These are phyloP conservation scores for Cochlearia excelsa DNA, from an alignment of 345 rosid species.

Conservation along the genomic window DNA sequence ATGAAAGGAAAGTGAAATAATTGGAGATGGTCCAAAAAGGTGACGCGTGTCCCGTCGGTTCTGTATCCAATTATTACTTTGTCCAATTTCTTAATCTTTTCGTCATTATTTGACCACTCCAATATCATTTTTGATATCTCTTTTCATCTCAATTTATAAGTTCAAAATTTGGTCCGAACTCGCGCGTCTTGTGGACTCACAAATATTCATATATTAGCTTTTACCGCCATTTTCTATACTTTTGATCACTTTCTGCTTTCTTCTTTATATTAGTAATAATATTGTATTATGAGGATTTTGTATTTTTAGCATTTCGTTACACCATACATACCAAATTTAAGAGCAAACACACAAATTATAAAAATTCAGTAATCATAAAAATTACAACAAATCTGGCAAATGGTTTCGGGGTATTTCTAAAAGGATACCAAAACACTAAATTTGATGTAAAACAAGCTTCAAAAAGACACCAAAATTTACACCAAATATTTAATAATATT, in stretches of 20 bases:
- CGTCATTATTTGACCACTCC: slow-evolving; percentile 39
- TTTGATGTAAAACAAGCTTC: no score
- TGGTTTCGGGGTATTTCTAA: no score
- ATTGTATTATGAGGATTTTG: background rate
- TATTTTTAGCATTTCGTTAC: no score
- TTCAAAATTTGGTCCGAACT: slow-evolving; percentile 13
- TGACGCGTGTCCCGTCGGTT: slow-evolving; percentile 32
- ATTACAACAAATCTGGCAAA: no score
- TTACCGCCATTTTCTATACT: slow-evolving; percentile 26
- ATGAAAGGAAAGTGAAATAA: slow-evolving; percentile 24
- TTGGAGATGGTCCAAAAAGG: slow-evolving; percentile 35
- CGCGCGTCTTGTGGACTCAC: slow-evolving; percentile 24
- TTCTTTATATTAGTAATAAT: slow-evolving; percentile 14
- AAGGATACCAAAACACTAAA: no score
- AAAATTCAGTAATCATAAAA: no score
- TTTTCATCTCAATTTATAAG: no score
- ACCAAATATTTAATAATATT: no score
- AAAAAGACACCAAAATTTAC: no score
- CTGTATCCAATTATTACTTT: slow-evolving; percentile 34
- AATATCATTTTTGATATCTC: slow-evolving; percentile 23
- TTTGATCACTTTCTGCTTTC: background rate
- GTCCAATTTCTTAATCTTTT: slow-evolving; percentile 23
- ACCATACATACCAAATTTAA: no score
- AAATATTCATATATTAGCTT: slow-evolving; percentile 1
- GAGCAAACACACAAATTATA: no score